Percentiles rank a stretch among this genome's conserved stretches.
These are phyloP conservation scores for Trichoderma endophyticum DNA, from an alignment of 2,329 filamentous ascomycete genomes.

Conservation along the genomic window DNA sequence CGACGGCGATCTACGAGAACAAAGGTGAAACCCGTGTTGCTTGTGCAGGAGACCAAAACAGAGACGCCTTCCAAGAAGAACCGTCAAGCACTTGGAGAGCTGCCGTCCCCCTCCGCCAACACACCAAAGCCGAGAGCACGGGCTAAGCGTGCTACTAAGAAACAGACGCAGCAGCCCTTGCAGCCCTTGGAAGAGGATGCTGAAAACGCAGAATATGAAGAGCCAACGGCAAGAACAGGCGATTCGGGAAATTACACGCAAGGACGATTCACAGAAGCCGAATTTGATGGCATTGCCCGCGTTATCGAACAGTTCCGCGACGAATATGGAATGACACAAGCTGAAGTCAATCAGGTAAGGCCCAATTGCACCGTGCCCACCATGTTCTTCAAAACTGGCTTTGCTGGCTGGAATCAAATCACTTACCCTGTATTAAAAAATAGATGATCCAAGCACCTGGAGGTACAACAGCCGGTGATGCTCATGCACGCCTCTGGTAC, in stretches of 20 bases:
- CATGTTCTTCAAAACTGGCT: not conserved
- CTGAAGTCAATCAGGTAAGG: constrained; percentile 46
- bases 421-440: constrained; percentile 8
- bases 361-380: not conserved
- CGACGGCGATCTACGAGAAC: constrained; percentile 36
- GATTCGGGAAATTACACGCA: constrained; percentile 31
- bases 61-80: constrained; percentile 23
- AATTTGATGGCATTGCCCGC: constrained; percentile 40
- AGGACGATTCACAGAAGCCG: constrained; percentile 44
- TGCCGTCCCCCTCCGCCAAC: constrained; percentile 35
- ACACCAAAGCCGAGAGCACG: constrained; percentile 32
- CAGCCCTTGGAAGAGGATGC: constrained; percentile 26
- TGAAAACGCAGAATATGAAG: constrained; percentile 23
- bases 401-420: not conserved
- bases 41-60: constrained; percentile 30
- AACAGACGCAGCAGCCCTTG: constrained; percentile 19
- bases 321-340: constrained; percentile 41
- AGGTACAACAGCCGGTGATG: constrained; percentile 35
- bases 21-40: constrained; percentile 48
- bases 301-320: constrained; percentile 45
- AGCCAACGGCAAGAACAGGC: constrained; percentile 1
- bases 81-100: constrained; percentile 22
- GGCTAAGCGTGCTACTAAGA: constrained; percentile 29
- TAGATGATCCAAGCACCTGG: constrained; percentile 38
- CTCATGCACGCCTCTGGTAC: constrained; percentile 48